Conservation (phyloP, 176 grass and related monocot species). For the Oryza rufipogon region DNA sequence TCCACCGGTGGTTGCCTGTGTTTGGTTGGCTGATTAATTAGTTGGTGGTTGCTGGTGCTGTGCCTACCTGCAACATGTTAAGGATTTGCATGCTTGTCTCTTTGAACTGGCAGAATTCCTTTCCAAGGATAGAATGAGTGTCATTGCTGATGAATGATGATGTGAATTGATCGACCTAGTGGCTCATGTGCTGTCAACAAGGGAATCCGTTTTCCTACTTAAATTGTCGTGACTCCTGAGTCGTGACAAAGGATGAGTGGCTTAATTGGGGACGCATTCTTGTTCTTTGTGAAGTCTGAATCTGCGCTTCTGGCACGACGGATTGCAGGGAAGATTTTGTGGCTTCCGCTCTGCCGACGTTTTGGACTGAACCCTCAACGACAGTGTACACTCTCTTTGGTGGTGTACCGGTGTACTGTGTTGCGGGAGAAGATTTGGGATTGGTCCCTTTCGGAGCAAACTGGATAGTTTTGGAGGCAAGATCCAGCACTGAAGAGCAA, state of each 20-base stretch:
- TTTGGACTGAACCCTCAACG: background rate
- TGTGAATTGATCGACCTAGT: background rate
- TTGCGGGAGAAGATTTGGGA: background rate
- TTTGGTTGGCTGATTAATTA: background rate
- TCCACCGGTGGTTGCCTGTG: background rate
- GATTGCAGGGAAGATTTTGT: background rate
- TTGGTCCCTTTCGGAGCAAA: slow-evolving; percentile 29
- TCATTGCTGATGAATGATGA: background rate
- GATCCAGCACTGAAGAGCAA: slow-evolving; percentile 17
- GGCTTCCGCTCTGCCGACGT: background rate
- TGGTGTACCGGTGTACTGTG: background rate
- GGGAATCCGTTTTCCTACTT: background rate
- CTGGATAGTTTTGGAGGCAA: slow-evolving; percentile 2
- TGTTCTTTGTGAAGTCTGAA: background rate
- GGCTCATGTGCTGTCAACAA: background rate
- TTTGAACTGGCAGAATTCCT: background rate
- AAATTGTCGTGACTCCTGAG: background rate
- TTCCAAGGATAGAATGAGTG: background rate
- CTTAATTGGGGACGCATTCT: background rate
- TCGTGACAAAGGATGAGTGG: background rate
- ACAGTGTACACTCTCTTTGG: background rate
- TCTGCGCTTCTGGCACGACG: background rate
- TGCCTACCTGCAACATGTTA: background rate
- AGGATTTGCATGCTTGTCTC: background rate
- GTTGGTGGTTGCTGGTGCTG: background rate